Evolutionary conservation across 2,329 filamentous ascomycete genomes (phyloP), one percentile per base, ranked within the genome.

Genomic region (Fusarium sp.): DNA sequence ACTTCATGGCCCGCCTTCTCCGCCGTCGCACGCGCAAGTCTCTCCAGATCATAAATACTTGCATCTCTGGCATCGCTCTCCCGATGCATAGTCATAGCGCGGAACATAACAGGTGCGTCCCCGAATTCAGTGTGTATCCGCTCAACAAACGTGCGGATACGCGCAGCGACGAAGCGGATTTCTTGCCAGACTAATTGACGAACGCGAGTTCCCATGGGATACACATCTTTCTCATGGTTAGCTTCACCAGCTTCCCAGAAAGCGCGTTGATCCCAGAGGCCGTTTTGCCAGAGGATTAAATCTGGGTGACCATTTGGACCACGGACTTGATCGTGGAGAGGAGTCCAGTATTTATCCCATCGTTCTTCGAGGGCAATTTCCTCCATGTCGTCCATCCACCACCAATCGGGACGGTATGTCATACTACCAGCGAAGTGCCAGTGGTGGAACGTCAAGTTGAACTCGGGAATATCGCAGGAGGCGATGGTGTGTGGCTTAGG

Each of bases 301-400:
- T 73, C 71, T 5, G 71, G 71, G 18, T 54, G 50, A 13, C 64
- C 68, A 14, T 61, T 65, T 4, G 60, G 64, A 12, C 71, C 71
- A 11, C 64, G 71, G 25, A 73, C 68, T 15, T 62, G 65, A 25
- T 73, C 58, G 27, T 65, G 59, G 41, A 73, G 62, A 18, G 71
- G 71, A 5, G 41, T 56, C 71, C 71, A 73, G 59, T 58, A 60
- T 29, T 73, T 57, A 5, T 73, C 71, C 64, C 71, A 73, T 11
- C 70, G 70, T 5, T 72, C 70, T 25, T 72, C 70, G 15, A 74
- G 70, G 17, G 70, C 54, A 1, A 73, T 66, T 2, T 68, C 68
- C 11, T 69, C 53, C 71, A 73, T 73, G 5, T 73, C 71, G 14
- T 73, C 44, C 71, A 73, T 73, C 71, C 71, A 73, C 71, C 71